These are phyloP conservation scores for Teunomyces gatunensis DNA, from an alignment of 805 yeast species.

Conservation along the genomic window DNA sequence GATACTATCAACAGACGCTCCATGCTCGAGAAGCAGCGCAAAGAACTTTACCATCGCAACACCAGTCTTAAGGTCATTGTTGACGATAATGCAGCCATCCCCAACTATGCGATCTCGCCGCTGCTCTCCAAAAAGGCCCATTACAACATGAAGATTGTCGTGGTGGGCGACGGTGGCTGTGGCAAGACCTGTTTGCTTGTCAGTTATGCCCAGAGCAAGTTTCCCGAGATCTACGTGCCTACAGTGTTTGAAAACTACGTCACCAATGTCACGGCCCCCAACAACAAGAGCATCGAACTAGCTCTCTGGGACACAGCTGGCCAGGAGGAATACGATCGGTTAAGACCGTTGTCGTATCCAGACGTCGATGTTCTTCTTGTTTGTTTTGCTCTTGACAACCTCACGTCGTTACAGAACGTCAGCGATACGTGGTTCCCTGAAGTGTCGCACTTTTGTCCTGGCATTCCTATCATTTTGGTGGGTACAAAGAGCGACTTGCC, in stretches of 20 bases:
- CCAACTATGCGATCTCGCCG: constrained; percentile 30
- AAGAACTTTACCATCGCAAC: constrained; percentile 20
- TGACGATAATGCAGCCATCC: constrained; percentile 37
- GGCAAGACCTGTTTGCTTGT: constrained; percentile 80
- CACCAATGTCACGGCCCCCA: constrained; percentile 60
- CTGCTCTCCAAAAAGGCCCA: constrained; percentile 16
- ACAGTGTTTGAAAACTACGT: constrained; percentile 81
- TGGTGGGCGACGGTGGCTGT: constrained; percentile 88
- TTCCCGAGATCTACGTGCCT: constrained; percentile 75
- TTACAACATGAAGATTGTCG: constrained; percentile 57
- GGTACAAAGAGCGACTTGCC: constrained; percentile 75
- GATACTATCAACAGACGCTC: constrained; percentile 23
- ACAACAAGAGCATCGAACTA: constrained; percentile 70
- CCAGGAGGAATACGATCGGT: constrained; percentile 79
- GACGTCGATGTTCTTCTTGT: constrained; percentile 73
- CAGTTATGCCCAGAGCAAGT: constrained; percentile 66
- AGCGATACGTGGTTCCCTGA: constrained; percentile 88
- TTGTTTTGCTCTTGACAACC: constrained; percentile 69
- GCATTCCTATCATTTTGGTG: constrained; percentile 72
- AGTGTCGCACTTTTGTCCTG: constrained; percentile 77
- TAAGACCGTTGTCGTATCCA: constrained; percentile 76
- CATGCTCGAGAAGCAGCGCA: constrained; percentile 18
- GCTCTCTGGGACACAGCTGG: constrained; percentile 92
- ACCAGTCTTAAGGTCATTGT: constrained; percentile 28
- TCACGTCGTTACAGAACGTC: constrained; percentile 66